phyloP scores from a whole-genome alignment of 495 filamentous ascomycete genomes.

The Bombardia bombarda region DNA sequence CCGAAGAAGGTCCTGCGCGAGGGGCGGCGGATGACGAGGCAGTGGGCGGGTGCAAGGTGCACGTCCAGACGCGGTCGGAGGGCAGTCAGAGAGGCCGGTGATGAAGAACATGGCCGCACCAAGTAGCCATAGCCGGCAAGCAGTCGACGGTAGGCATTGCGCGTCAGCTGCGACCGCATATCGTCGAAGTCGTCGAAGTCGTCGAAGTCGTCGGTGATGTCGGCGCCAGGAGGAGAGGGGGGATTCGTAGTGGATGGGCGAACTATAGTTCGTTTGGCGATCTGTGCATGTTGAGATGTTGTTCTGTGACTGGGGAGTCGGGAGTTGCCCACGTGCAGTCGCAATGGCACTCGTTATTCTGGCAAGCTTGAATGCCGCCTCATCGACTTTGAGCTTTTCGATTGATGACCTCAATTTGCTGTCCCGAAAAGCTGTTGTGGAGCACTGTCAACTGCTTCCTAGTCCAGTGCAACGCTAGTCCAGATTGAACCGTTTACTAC shows the following conservation, averaged over 20 bases:
- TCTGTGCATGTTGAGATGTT: slow-evolving; percentile 21
- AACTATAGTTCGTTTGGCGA: too few species aligned
- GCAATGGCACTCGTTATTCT: slow-evolving; percentile 4
- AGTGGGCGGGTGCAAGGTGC: slow-evolving; percentile 7
- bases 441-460: too few species aligned
- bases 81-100: slow-evolving; percentile 2
- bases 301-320: too few species aligned
- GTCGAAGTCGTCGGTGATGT: too few species aligned
- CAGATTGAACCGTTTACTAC: too few species aligned
- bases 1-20: slow-evolving; percentile 49
- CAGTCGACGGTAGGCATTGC: slow-evolving; percentile 63
- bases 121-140: slow-evolving; percentile 55
- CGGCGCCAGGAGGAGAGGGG: too few species aligned
- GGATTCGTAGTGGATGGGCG: too few species aligned
- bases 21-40: slow-evolving; percentile 12
- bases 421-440: background rate
- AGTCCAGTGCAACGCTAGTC: too few species aligned
- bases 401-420: slow-evolving; percentile 18
- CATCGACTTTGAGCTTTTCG: background rate
- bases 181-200: too few species aligned
- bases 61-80: too few species aligned
- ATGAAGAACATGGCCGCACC: slow-evolving; percentile 27
- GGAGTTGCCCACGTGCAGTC: slow-evolving; percentile 12
- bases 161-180: slow-evolving; percentile 81
- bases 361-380: background rate